These are phyloP conservation scores for Stenogyne calaminthoides DNA, from an alignment of 305 asterid species.

Conservation along the genomic window DNA sequence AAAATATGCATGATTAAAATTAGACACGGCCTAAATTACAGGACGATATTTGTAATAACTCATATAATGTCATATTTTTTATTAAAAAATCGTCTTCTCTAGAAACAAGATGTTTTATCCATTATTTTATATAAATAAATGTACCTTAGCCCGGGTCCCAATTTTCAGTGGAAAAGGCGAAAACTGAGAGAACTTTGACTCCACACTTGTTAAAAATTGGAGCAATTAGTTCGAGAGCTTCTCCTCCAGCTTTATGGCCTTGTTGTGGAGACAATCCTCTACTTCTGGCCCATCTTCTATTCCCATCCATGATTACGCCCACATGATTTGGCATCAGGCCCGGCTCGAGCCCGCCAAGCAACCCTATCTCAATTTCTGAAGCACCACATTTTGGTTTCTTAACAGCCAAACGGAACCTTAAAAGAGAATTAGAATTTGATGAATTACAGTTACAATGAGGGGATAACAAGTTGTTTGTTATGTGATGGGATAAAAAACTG, in stretches of 20 bases:
- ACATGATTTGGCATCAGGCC: constrained; percentile 24
- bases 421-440: background rate
- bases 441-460: background rate
- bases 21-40: no score
- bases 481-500: background rate
- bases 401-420: background rate
- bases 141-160: constrained; percentile 53
- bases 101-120: background rate
- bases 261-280: constrained; percentile 23
- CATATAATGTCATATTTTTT: no score
- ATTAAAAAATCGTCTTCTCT: background rate
- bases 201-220: constrained; percentile 26
- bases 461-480: background rate
- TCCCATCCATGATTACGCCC: constrained; percentile 47
- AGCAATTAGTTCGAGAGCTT: constrained; percentile 12
- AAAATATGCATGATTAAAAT: no score
- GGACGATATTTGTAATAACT: no score
- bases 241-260: constrained; percentile 36
- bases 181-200: constrained; percentile 38
- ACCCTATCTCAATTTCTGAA: background rate
- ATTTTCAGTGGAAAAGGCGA: constrained; percentile 47
- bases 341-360: background rate
- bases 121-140: background rate
- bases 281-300: constrained; percentile 46
- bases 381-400: background rate